These are phyloP conservation scores for Jaminaea rosea DNA, from an alignment of 1,284 basidiomycete genomes.

Conservation along the genomic window DNA sequence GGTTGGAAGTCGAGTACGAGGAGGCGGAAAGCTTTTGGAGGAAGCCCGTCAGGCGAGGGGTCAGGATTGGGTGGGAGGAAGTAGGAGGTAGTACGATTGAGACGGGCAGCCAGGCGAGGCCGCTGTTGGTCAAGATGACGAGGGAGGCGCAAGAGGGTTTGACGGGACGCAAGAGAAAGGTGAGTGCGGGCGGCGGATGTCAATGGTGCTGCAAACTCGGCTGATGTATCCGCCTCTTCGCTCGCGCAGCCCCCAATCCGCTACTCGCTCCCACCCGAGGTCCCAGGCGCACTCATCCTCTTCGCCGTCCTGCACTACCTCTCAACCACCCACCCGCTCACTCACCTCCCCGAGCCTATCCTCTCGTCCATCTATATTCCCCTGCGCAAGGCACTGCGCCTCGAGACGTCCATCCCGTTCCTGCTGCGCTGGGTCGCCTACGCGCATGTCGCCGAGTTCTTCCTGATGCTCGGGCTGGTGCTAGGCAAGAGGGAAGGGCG, in stretches of 20 bases:
- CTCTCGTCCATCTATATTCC: neutral
- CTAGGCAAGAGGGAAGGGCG: neutral
- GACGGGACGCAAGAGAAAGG: neutral
- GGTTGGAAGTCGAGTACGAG: conserved; percentile 7
- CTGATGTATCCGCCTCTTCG: neutral
- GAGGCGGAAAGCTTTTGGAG: neutral
- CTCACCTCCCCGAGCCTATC: neutral
- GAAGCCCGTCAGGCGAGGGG: neutral
- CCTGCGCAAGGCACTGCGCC: neutral
- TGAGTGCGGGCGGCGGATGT: neutral
- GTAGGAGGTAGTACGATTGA: neutral
- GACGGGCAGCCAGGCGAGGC: conserved; percentile 5
- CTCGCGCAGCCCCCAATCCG: conserved; percentile 6
- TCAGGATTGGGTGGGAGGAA: neutral
- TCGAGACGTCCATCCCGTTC: neutral
- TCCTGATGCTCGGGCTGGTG: conserved; percentile 1
- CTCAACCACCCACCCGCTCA: neutral
- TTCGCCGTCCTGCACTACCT: neutral
- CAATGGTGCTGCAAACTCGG: neutral
- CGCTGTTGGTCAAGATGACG: neutral
- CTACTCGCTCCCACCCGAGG: conserved; percentile 1
- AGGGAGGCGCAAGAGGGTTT: conserved; percentile 2
- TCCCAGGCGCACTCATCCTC: conserved; percentile 3
- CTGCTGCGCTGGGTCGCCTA: neutral
- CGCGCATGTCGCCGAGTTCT: conserved; percentile 4